Conservation (phyloP, 2,329 filamentous ascomycete species). For the Paramyrothecium sp. region DNA sequence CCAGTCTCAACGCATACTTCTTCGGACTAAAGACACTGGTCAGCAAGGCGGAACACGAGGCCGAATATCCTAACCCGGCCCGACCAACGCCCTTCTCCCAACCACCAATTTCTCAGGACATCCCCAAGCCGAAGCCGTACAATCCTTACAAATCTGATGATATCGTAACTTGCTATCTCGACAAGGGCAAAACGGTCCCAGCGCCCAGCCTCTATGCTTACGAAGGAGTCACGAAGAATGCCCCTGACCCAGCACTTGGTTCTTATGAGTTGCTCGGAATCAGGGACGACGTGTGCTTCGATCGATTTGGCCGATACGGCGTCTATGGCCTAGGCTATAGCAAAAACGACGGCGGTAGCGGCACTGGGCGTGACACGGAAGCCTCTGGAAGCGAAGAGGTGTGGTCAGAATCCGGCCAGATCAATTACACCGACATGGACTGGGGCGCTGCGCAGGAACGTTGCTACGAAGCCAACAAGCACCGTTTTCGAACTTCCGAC, state of each 20-base stretch:
- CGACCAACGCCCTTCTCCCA: conserved; percentile 29
- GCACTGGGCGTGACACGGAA: conserved; percentile 72
- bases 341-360: conserved; percentile 66
- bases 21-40: conserved; percentile 74
- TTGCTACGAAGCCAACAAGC: conserved; percentile 59
- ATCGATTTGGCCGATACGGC: conserved; percentile 79
- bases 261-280: conserved; percentile 74
- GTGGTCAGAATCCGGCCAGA: conserved; percentile 53
- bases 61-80: conserved; percentile 67
- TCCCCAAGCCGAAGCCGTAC: conserved; percentile 53
- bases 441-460: conserved; percentile 54
- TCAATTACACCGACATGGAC: conserved; percentile 54
- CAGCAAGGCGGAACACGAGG: conserved; percentile 57
- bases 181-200: conserved; percentile 53
- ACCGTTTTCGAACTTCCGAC: conserved; percentile 50
- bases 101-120: conserved; percentile 28
- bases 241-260: conserved; percentile 75
- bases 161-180: conserved; percentile 62
- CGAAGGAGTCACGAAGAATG: conserved; percentile 68
- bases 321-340: conserved; percentile 86
- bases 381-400: conserved; percentile 62
- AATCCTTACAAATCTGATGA: conserved; percentile 66
- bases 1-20: conserved; percentile 77
- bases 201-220: conserved; percentile 67
- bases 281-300: conserved; percentile 79